Conservation (phyloP, 441 rosid genomes). For the Jatropha podagrica region DNA sequence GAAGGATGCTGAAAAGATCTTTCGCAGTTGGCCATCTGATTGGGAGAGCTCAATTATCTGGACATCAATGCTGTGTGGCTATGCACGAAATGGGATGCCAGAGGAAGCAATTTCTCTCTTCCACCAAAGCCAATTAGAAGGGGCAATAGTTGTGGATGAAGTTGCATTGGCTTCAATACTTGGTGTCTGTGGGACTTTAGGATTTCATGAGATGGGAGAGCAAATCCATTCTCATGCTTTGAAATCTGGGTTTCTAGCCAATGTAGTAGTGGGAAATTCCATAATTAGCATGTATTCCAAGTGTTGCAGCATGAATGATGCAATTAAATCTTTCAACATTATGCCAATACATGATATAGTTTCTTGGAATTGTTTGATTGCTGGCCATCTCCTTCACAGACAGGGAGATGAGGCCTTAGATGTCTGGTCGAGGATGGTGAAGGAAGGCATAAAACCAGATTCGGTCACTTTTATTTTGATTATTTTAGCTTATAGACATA, state of each 20-base stretch:
- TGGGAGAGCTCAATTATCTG: conserved; percentile 42
- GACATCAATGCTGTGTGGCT: conserved; percentile 74
- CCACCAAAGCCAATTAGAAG: conserved; percentile 34
- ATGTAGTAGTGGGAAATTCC: conserved; percentile 63
- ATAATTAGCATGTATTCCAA: conserved; percentile 70
- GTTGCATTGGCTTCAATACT: conserved; percentile 54
- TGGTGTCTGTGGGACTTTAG: conserved; percentile 71
- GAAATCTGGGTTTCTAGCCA: conserved; percentile 51
- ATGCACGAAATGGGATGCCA: conserved; percentile 68
- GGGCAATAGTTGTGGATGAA: conserved; percentile 54
- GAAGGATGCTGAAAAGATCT: conserved; percentile 69
- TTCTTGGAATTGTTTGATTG: conserved; percentile 77
- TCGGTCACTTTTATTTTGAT: conserved; percentile 46
- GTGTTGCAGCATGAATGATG: conserved; percentile 46
- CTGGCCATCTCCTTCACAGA: conserved; percentile 66
- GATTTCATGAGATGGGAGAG: conserved; percentile 62
- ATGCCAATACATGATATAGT: conserved; percentile 55
- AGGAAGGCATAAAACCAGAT: conserved; percentile 49
- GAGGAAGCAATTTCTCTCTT: conserved; percentile 65
- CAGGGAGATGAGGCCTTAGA: conserved; percentile 62
- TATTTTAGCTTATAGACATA: conserved; percentile 56
- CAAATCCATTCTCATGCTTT: conserved; percentile 66
- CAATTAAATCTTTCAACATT: conserved; percentile 48
- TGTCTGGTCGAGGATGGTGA: conserved; percentile 58
- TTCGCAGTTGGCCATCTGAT: conserved; percentile 49